A percentile compares a stretch with the other conserved stretches of the same genome.
phyloP scores from a whole-genome alignment of 768 basidiomycete species.

The Suillus bovinus region DNA sequence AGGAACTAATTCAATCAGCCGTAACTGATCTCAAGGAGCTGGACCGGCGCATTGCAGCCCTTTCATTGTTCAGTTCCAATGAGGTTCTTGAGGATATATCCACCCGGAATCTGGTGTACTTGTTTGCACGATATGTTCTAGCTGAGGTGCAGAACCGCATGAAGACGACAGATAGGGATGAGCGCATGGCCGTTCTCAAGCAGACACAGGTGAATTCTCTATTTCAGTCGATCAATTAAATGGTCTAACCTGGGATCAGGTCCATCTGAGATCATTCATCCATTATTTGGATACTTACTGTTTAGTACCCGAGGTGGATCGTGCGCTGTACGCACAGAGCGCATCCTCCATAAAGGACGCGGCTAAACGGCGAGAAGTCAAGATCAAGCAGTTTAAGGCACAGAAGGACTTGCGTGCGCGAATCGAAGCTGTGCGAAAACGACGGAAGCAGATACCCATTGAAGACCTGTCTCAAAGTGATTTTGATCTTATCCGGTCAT shows the following conservation, averaged over 20 bases:
- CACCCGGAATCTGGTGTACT: conserved; percentile 72
- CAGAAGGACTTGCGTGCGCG: conserved; percentile 77
- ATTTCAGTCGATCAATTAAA: not conserved
- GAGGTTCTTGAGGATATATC: conserved; percentile 82
- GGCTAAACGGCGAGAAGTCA: conserved; percentile 74
- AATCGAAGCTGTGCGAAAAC: conserved; percentile 64
- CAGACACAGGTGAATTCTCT: conserved; percentile 51
- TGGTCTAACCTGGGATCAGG: conserved; percentile 34
- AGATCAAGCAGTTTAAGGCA: conserved; percentile 87
- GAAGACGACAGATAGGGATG: conserved; percentile 52
- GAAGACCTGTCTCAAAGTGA: conserved; percentile 43
- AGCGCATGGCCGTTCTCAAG: conserved; percentile 56
- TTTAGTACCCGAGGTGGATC: conserved; percentile 63
- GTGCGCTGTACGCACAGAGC: conserved; percentile 51
- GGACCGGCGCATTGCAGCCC: conserved; percentile 50
- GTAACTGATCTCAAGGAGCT: conserved; percentile 57
- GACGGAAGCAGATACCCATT: conserved; percentile 42
- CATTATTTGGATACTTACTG: conserved; percentile 61
- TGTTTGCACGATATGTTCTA: conserved; percentile 67
- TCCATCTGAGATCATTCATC: conserved; percentile 47
- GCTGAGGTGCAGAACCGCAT: conserved; percentile 67
- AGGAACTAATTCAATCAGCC: conserved; percentile 62
- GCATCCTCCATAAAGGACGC: conserved; percentile 58
- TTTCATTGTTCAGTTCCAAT: conserved; percentile 82
- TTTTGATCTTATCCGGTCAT: conserved; percentile 62